Base-by-base conservation (phyloP, 768 basidiomycete species). In the Phlegmacium glaucopus region DNA sequence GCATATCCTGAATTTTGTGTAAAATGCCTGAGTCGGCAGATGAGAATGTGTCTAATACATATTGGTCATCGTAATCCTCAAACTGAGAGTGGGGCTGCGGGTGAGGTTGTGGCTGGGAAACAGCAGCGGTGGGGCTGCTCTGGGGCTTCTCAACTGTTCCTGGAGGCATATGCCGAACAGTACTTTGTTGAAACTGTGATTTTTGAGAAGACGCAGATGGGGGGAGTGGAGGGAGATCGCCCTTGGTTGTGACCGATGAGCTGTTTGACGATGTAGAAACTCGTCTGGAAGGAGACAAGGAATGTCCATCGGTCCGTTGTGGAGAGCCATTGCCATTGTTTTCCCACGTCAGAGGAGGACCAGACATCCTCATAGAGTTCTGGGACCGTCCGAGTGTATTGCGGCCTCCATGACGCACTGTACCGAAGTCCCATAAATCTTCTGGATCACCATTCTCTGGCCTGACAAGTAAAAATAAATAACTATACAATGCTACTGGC, bases 391-490 rank as follows among this genome's bases (percentile, higher is more conserved):
- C 89, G 39, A 12, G 90, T 90, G 15, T 69, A 72, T 48, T 69
- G 63, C 76, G 69, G 38, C 75, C 68, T 36, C 79, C 80, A 58
- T 93, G 85, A 47, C 90, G 87, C 39, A 98, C 87, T 7, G 95
- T 98, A 11, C 95, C 95, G 67, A 97, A 96, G 63, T 98, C 95
- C 95, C 95, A 98, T 28, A 97, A 70, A 53, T 94, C 92, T 44
- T 90, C 90, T 3, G 78, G 74, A 55, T 88, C 86, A 30, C 74
- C 76, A 45, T 72, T 72, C 10, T 69, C 63, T 41, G 74, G 72
- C 40, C 84, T 87, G 50, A n/a, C 9, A 43, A 39, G 17, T 38
- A 42, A 48, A n/a, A 35, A 26, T 35, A 17, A 17, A 37, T 22
- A 22, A 22, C 3, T 22, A 5, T 22, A 22, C 5, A 22, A 22